Percentiles rank a stretch among this genome's conserved stretches.
These are phyloP conservation scores for Penicillium cosmopolitanum DNA, from an alignment of 495 filamentous ascomycete genomes.

Conservation along the genomic window DNA sequence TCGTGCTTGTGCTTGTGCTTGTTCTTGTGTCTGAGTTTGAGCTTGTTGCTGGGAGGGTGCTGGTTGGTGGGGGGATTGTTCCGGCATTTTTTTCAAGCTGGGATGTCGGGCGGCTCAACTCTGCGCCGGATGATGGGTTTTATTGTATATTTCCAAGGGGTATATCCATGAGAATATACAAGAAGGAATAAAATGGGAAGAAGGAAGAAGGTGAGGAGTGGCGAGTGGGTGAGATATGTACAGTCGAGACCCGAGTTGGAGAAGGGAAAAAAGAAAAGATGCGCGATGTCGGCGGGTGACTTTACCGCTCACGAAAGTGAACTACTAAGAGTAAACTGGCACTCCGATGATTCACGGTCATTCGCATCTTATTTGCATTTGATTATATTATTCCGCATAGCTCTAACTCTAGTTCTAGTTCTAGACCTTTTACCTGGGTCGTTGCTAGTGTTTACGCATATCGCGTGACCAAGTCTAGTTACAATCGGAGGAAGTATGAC, in stretches of 20 bases:
- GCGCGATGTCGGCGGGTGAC: not conserved
- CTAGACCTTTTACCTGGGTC: too few relatives aligned
- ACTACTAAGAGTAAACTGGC: too few relatives aligned
- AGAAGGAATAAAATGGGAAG: not conserved
- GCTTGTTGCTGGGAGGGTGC: not conserved
- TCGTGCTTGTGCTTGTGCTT: slow-evolving; percentile 6
- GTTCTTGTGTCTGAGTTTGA: not conserved
- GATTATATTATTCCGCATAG: too few relatives aligned
- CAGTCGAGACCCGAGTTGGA: not conserved
- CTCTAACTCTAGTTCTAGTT: too few relatives aligned
- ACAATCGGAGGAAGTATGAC: too few relatives aligned
- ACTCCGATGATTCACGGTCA: too few relatives aligned
- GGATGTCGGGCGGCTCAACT: too few relatives aligned
- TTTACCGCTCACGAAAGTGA: not conserved
- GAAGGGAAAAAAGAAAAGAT: not conserved
- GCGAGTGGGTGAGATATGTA: not conserved
- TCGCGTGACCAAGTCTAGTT: too few relatives aligned
- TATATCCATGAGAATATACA: not conserved
- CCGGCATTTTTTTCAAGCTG: not conserved
- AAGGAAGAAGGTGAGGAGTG: not conserved
- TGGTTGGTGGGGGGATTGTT: not conserved
- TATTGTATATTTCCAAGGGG: not conserved
- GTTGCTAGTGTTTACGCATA: too few relatives aligned
- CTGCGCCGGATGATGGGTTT: not conserved
- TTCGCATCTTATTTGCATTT: too few relatives aligned